A percentile compares a stretch with the other conserved stretches of the same genome.
Evolutionary conservation across 176 grass and related monocot species (phyloP).

Genomic region (Rhynchospora tenuis): DNA sequence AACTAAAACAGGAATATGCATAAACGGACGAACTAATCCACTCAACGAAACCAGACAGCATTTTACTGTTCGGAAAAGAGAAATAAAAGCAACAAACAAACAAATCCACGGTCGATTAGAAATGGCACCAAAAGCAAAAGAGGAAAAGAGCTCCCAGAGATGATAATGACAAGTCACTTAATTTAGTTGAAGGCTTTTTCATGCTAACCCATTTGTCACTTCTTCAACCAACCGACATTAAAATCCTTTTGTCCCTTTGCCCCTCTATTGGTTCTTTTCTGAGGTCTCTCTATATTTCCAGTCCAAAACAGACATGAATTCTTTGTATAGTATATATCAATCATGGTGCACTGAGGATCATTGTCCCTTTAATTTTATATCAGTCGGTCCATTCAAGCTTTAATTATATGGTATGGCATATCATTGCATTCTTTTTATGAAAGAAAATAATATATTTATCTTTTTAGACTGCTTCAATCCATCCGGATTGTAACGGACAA

Average conservation of each 20-base stretch:
- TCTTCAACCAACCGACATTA: not conserved
- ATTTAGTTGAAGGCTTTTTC: not conserved
- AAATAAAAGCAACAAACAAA: not conserved
- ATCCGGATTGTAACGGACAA: not conserved
- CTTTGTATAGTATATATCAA: not conserved
- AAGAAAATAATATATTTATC: not conserved
- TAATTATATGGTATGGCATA: slow-evolving; percentile 2
- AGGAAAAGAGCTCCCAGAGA: not conserved
- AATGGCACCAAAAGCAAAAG: slow-evolving; percentile 5
- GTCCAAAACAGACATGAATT: not conserved
- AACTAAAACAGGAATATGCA: not conserved
- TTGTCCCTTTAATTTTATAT: not conserved
- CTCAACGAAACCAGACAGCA: not conserved
- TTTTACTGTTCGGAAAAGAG: too few species aligned
- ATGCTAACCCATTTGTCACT: not conserved
- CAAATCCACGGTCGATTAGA: not conserved
- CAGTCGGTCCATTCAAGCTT: not conserved
- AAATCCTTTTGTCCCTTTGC: not conserved
- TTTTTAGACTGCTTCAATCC: not conserved
- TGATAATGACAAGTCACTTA: slow-evolving; percentile 1
- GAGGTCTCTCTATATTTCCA: not conserved
- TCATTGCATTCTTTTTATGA: not conserved
- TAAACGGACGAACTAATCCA: not conserved
- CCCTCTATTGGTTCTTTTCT: not conserved
- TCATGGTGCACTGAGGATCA: not conserved